Percentiles rank a stretch among this genome's conserved stretches.
Evolutionary conservation across 129 eudicot genomes (phyloP).

Genomic region (Heracleum sosnowskyi): DNA sequence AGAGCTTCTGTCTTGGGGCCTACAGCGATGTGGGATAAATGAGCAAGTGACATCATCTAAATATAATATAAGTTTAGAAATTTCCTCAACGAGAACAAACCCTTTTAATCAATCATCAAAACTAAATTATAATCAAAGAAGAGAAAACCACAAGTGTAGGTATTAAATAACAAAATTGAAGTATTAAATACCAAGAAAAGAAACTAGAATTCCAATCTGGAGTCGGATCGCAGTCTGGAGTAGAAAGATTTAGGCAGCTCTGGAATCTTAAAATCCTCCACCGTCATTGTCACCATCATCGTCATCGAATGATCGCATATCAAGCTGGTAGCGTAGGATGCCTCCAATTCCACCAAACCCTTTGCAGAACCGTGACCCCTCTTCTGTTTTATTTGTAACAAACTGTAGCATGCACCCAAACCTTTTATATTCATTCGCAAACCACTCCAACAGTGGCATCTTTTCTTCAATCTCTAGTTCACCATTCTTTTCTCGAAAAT

Average conservation of each 20-base stretch:
- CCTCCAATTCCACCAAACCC: conserved; percentile 18
- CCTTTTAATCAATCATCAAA: too few species aligned
- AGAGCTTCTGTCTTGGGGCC: too few species aligned
- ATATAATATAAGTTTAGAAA: too few species aligned
- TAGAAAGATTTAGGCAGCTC: not conserved
- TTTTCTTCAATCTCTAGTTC: conserved; percentile 12
- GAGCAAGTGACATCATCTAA: too few species aligned
- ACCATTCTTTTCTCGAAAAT: conserved; percentile 5
- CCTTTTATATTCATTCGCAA: conserved; percentile 13
- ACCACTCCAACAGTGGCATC: conserved; percentile 12
- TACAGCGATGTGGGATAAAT: too few species aligned
- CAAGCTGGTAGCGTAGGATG: conserved; percentile 18
- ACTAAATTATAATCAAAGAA: too few species aligned
- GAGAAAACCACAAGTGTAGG: too few species aligned
- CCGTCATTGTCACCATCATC: not conserved
- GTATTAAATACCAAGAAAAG: too few species aligned
- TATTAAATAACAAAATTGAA: too few species aligned
- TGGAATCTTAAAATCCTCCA: conserved; percentile 4
- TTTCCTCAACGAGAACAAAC: too few species aligned
- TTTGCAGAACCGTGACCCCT: conserved; percentile 17
- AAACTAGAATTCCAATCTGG: too few species aligned
- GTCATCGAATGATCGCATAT: conserved; percentile 13
- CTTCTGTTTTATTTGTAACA: conserved; percentile 10
- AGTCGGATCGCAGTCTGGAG: not conserved
- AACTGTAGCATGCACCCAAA: conserved; percentile 18